Percentiles rank a stretch among this genome's conserved stretches.
phyloP scores from a whole-genome alignment of 1,284 basidiomycete genomes.

The Ceratobasidium theobromae region DNA sequence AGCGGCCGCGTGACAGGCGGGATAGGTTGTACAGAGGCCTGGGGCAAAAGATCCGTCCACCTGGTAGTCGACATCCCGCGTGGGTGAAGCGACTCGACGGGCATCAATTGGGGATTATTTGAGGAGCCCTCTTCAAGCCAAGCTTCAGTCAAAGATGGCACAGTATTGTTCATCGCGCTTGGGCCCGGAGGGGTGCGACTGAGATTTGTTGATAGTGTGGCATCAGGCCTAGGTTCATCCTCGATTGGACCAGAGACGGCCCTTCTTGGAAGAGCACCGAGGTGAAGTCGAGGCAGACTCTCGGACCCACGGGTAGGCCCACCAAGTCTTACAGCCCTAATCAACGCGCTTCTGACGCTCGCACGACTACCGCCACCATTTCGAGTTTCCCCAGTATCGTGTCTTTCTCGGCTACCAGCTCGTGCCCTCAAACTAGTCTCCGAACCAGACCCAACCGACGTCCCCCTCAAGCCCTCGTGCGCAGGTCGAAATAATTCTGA shows the following conservation, averaged over 20 bases:
- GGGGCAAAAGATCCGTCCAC: conserved; percentile 12
- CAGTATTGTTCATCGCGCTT: background rate
- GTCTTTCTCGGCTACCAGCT: background rate
- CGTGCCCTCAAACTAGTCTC: background rate
- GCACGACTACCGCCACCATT: no score
- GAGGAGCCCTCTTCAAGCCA: conserved; percentile 20
- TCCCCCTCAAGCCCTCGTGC: background rate
- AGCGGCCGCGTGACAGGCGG: background rate
- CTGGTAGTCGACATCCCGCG: conserved; percentile 6
- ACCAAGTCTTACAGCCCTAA: conserved; percentile 5
- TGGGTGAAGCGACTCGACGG: no score
- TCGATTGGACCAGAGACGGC: background rate
- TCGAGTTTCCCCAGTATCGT: background rate
- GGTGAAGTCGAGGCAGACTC: conserved; percentile 18
- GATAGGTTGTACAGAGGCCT: background rate
- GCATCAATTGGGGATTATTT: no score
- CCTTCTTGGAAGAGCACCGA: conserved; percentile 22
- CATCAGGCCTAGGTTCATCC: background rate
- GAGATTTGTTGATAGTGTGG: conserved; percentile 3
- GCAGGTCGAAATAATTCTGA: background rate
- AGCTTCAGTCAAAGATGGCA: background rate
- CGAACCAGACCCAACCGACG: background rate
- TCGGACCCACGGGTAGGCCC: no score
- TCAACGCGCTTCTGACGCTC: conserved; percentile 22
- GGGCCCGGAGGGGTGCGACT: conserved; percentile 12